Evolutionary conservation across 2,329 filamentous ascomycete genomes (phyloP).

Genomic region (Diaporthe vexans): DNA sequence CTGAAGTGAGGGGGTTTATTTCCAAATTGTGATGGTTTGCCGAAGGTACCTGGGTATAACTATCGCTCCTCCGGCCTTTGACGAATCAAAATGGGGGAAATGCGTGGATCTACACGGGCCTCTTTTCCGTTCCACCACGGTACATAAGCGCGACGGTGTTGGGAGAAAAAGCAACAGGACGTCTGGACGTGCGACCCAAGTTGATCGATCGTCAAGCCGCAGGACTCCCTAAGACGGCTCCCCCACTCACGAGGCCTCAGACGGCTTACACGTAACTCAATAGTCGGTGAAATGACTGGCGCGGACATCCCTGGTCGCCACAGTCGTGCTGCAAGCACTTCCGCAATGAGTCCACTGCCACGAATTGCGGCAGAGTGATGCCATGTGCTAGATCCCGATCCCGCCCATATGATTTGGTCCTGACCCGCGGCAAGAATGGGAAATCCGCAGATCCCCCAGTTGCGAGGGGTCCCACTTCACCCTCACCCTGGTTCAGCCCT

Average conservation of each 20-base stretch:
- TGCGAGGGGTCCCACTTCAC: slow-evolving; percentile 29
- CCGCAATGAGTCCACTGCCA: slow-evolving; percentile 23
- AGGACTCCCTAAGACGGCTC: background rate
- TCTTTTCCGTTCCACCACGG: slow-evolving; percentile 14
- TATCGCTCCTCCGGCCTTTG: background rate
- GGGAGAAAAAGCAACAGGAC: slow-evolving; percentile 18
- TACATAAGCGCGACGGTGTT: slow-evolving; percentile 4
- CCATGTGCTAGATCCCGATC: slow-evolving; percentile 35
- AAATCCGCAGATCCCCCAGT: slow-evolving; percentile 35
- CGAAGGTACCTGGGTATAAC: background rate
- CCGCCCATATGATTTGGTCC: slow-evolving; percentile 25
- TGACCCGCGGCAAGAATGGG: slow-evolving; percentile 39
- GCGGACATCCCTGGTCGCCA: slow-evolving; percentile 36
- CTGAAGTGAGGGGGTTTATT: slow-evolving; percentile 6
- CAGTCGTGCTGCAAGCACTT: slow-evolving; percentile 35
- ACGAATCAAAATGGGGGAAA: slow-evolving; percentile 10
- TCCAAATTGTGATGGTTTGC: background rate
- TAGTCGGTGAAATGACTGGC: slow-evolving; percentile 41
- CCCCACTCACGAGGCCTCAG: slow-evolving; percentile 30
- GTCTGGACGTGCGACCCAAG: slow-evolving; percentile 19
- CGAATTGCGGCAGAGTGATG: slow-evolving; percentile 17
- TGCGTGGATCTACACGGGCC: slow-evolving; percentile 22
- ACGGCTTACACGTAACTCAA: slow-evolving; percentile 31
- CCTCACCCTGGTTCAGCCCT: slow-evolving; percentile 37
- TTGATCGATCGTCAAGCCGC: slow-evolving; percentile 18